Percentiles rank a stretch among this genome's conserved stretches.
Conservation (phyloP, 78 protist genomes). For the Emiliania huxleyi region DNA sequence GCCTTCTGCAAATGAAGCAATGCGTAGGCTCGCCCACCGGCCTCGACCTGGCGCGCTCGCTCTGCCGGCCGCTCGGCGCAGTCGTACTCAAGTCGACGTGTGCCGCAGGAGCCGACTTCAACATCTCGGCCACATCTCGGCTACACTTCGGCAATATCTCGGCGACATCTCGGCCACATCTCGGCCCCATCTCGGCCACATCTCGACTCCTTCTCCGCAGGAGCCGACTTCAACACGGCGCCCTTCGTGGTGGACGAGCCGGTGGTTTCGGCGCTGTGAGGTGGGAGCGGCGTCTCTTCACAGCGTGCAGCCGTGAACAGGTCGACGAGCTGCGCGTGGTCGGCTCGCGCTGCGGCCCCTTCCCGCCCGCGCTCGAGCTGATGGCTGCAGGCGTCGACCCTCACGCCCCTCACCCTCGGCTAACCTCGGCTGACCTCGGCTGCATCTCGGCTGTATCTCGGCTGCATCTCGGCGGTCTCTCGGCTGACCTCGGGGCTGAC, state of each 20-base stretch:
- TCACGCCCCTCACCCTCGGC: too few relatives aligned
- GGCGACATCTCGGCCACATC: too few relatives aligned
- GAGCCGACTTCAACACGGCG: not conserved
- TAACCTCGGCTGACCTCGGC: too few relatives aligned
- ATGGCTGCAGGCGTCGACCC: not conserved
- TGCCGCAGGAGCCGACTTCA: not conserved
- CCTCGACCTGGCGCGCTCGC: not conserved
- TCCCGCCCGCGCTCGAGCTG: not conserved
- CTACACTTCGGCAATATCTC: too few relatives aligned
- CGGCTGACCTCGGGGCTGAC: too few relatives aligned
- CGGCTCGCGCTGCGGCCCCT: slow-evolving; percentile 13
- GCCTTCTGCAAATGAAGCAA: not conserved
- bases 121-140: too few relatives aligned
- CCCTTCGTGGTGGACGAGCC: not conserved
- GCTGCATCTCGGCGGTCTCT: too few relatives aligned
- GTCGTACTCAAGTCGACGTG: not conserved
- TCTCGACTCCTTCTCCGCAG: too few relatives aligned
- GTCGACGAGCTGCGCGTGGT: not conserved
- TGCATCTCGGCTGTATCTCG: too few relatives aligned
- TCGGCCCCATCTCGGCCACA: too few relatives aligned
- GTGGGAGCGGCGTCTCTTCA: too few relatives aligned
- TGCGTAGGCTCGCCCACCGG: not conserved
- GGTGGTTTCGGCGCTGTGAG: not conserved
- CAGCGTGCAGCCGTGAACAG: too few relatives aligned
- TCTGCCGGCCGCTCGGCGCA: not conserved